phyloP scores from a whole-genome alignment of 371 early-diverging fungal species.

The Neoconidiobolus thromboides region DNA sequence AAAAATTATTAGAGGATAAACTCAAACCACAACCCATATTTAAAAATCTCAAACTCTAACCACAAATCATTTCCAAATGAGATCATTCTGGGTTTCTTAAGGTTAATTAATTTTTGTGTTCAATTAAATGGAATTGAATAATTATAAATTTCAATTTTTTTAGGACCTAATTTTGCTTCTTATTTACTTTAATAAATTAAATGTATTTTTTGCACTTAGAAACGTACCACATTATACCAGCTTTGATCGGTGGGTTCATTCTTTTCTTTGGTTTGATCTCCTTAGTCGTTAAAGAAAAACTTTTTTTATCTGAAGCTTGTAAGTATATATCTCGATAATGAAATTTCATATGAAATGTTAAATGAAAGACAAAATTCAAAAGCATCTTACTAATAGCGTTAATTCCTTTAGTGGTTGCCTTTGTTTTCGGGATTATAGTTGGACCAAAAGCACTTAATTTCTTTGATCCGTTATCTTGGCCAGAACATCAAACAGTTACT shows the following conservation, averaged over 20 bases:
- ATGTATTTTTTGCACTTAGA: background rate
- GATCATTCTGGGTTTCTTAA: too few relatives aligned
- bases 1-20: too few relatives aligned
- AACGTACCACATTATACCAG: background rate
- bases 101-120: too few relatives aligned
- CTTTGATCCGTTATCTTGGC: slow-evolving; percentile 33
- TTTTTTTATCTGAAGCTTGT: slow-evolving; percentile 81
- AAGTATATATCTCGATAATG: slow-evolving; percentile 12
- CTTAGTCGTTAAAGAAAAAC: slow-evolving; percentile 70
- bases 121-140: too few relatives aligned
- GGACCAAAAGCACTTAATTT: slow-evolving; percentile 49
- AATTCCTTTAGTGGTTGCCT: slow-evolving; percentile 45
- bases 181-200: background rate
- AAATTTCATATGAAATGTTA: background rate
- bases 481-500: slow-evolving; percentile 25
- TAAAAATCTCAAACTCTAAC: too few relatives aligned
- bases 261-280: slow-evolving; percentile 74
- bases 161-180: too few relatives aligned
- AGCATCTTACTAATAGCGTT: too few relatives aligned
- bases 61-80: too few relatives aligned
- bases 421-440: slow-evolving; percentile 72
- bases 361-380: too few relatives aligned
- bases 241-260: slow-evolving; percentile 54
- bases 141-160: too few relatives aligned
- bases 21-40: too few relatives aligned